Conservation (phyloP, 1,284 basidiomycete genomes). For the Apiotrichum sp. region DNA sequence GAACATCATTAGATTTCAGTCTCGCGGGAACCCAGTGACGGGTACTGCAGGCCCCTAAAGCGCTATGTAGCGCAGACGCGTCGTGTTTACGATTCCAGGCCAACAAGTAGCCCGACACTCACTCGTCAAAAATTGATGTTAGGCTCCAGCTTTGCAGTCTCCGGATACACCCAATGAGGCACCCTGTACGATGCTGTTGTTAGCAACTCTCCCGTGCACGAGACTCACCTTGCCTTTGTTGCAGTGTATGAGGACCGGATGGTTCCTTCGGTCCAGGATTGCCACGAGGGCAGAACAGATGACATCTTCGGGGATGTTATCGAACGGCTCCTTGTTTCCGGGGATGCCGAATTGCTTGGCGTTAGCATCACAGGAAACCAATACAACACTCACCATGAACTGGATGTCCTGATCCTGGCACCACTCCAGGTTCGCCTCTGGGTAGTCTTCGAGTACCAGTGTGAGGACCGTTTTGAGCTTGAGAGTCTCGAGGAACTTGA, state of each 20-base stretch:
- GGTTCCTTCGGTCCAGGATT: slow-evolving; percentile 53
- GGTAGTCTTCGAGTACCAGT: slow-evolving; percentile 54
- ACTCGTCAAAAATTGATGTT: slow-evolving; percentile 55
- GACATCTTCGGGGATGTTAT: slow-evolving; percentile 53
- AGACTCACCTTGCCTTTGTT: slow-evolving; percentile 54
- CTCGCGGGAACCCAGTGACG: too few relatives aligned
- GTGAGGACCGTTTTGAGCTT: slow-evolving; percentile 53
- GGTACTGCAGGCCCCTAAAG: too few relatives aligned
- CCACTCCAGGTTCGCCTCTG: slow-evolving; percentile 51
- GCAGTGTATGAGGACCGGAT: slow-evolving; percentile 55
- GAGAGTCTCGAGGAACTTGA: slow-evolving; percentile 52
- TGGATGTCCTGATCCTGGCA: slow-evolving; percentile 43
- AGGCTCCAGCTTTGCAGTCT: slow-evolving; percentile 53
- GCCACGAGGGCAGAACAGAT: slow-evolving; percentile 52
- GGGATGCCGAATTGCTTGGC: slow-evolving; percentile 53
- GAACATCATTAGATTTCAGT: neutral
- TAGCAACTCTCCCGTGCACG: neutral
- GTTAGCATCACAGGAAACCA: neutral
- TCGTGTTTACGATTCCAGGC: too few relatives aligned
- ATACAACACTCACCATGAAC: slow-evolving; percentile 42
- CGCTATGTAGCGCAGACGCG: too few relatives aligned
- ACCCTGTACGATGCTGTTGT: slow-evolving; percentile 52
- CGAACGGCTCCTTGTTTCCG: slow-evolving; percentile 53
- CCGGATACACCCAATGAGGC: slow-evolving; percentile 53
- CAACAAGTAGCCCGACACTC: neutral